These are phyloP conservation scores for Metrosideros polymorpha DNA, from an alignment of 441 rosid genomes.

Conservation along the genomic window DNA sequence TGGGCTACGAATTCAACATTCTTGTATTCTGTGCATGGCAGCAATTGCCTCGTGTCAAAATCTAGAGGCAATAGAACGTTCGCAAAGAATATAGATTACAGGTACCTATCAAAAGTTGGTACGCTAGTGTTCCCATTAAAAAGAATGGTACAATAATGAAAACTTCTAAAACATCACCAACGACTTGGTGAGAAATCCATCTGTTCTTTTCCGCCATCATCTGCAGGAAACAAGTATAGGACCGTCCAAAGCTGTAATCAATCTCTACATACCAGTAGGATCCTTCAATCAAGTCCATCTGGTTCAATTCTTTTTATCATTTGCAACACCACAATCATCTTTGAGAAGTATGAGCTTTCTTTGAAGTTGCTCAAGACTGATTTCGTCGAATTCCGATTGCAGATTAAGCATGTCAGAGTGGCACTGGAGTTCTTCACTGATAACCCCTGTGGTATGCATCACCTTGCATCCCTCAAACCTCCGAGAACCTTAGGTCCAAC, in stretches of 20 bases:
- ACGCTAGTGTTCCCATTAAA: neutral
- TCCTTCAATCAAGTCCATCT: neutral
- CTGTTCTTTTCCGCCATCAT: neutral
- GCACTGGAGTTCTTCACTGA: neutral
- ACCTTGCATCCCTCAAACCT: neutral
- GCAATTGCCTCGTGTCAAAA: neutral
- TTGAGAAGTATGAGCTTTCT: neutral
- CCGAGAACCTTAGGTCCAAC: neutral
- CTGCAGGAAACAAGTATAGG: neutral
- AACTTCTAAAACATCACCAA: neutral
- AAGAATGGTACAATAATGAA: neutral
- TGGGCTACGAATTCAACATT: neutral
- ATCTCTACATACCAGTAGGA: neutral
- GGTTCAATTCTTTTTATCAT: neutral
- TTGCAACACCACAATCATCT: neutral
- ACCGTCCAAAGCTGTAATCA: neutral
- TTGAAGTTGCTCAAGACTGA: neutral
- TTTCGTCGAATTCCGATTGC: neutral
- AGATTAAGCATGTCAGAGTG: neutral
- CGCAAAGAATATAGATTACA: neutral
- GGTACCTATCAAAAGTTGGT: neutral
- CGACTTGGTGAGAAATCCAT: neutral
- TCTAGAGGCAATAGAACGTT: neutral
- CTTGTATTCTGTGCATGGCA: neutral
- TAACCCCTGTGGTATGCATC: neutral